Evolutionary conservation across 2,329 filamentous ascomycete genomes (phyloP).

Genomic region (Graphilbum fragrans): DNA sequence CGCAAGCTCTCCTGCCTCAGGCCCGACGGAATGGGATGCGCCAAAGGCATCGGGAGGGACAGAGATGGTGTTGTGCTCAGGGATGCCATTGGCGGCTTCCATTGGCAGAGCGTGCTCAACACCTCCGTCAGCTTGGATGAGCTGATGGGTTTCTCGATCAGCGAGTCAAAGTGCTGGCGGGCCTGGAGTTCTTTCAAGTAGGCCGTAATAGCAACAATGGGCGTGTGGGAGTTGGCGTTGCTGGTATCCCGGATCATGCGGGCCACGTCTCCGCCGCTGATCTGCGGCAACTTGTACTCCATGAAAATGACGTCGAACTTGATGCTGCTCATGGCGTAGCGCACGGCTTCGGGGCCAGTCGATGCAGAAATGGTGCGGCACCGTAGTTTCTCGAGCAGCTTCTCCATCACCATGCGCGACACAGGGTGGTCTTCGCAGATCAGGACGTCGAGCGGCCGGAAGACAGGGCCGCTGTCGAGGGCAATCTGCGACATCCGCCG

Average conservation of each 20-base stretch:
- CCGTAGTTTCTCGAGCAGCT: conserved; percentile 84
- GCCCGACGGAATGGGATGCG: conserved; percentile 49
- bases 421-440: conserved; percentile 98
- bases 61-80: conserved; percentile 18
- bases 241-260: conserved; percentile 97
- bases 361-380: conserved; percentile 88
- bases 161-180: conserved; percentile 86
- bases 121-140: conserved; percentile 84
- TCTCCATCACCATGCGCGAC: conserved; percentile 97
- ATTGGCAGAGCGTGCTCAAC: conserved; percentile 77
- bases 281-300: conserved; percentile 88
- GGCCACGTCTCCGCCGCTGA: conserved; percentile 89
- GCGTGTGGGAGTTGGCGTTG: conserved; percentile 87
- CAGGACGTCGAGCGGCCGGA: conserved; percentile 82
- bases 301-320: conserved; percentile 99
- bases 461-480: conserved; percentile 63
- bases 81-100: conserved; percentile 61
- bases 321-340: conserved; percentile 91
- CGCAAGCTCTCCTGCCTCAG: conserved; percentile 52
- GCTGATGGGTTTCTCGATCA: conserved; percentile 95
- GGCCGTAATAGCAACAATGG: conserved; percentile 91
- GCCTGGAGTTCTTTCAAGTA: conserved; percentile 96
- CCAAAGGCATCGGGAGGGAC: conserved; percentile 20
- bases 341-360: conserved; percentile 82
- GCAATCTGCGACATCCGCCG: conserved; percentile 85